Percentiles rank a stretch among this genome's conserved stretches.
These are phyloP conservation scores for Thalassiosira delicatula DNA, from an alignment of 352 stramenopile genomes.

Conservation along the genomic window DNA sequence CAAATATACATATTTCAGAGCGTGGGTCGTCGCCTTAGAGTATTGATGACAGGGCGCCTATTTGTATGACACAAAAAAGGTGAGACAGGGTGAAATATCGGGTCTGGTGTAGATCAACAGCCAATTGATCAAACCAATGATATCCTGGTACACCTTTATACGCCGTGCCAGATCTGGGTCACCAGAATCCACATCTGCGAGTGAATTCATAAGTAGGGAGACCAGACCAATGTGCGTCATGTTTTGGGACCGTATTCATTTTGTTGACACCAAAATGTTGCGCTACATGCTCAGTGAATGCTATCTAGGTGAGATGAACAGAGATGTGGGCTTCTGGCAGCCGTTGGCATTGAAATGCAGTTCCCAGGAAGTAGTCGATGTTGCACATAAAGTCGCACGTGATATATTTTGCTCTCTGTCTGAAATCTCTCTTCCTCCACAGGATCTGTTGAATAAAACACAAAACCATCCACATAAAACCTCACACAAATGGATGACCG, in stretches of 20 bases:
- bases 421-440: slow-evolving; percentile 4
- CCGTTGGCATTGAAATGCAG: slow-evolving; percentile 1
- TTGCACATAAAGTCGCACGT: slow-evolving; percentile 15
- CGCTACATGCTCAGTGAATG: too few species aligned
- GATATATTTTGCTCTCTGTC: background rate
- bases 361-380: slow-evolving; percentile 10
- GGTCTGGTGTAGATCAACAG: background rate
- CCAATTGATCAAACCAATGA: slow-evolving; percentile 15
- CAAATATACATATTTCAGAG: background rate
- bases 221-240: slow-evolving; percentile 13
- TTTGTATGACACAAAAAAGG: slow-evolving; percentile 14
- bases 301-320: background rate
- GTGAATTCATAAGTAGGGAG: slow-evolving; percentile 35
- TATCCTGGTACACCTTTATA: background rate
- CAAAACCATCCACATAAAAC: too few species aligned
- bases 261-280: background rate
- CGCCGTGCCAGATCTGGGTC: background rate
- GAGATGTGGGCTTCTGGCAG: background rate
- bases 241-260: background rate
- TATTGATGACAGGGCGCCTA: background rate
- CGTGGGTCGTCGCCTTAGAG: background rate
- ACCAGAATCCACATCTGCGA: background rate
- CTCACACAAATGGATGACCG: too few species aligned
- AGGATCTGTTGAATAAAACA: background rate
- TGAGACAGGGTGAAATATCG: background rate